A percentile compares a stretch with the other conserved stretches of the same genome.
Conservation (phyloP, 495 filamentous ascomycete genomes). For the Daldinia decipiens region DNA sequence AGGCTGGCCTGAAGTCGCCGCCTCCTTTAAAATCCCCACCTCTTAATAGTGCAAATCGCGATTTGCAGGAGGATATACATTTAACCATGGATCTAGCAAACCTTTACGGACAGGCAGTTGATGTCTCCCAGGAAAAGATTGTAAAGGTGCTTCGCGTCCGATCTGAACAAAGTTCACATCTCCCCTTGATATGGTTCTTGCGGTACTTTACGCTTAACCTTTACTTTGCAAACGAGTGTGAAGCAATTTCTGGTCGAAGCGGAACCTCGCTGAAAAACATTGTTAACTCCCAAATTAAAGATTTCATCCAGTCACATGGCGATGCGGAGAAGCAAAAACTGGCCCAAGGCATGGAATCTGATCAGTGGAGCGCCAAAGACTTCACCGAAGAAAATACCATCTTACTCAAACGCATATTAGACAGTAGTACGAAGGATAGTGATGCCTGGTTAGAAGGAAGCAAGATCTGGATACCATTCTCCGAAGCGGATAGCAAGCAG, state of each 20-base stretch:
- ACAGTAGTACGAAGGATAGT: slow-evolving; percentile 82
- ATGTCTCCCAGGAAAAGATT: slow-evolving; percentile 91
- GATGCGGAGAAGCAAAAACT: slow-evolving; percentile 81
- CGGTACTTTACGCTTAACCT: slow-evolving; percentile 94
- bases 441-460: slow-evolving; percentile 75
- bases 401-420: slow-evolving; percentile 73
- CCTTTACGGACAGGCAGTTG: slow-evolving; percentile 92
- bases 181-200: slow-evolving; percentile 81
- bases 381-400: slow-evolving; percentile 74
- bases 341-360: slow-evolving; percentile 85
- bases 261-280: slow-evolving; percentile 85
- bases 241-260: slow-evolving; percentile 90
- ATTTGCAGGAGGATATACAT: slow-evolving; percentile 81
- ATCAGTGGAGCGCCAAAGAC: slow-evolving; percentile 90
- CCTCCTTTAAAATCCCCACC: slow-evolving; percentile 51
- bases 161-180: slow-evolving; percentile 79
- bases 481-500: slow-evolving; percentile 50
- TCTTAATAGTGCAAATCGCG: slow-evolving; percentile 51
- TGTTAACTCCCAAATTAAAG: slow-evolving; percentile 90
- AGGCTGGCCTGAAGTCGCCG: slow-evolving; percentile 56
- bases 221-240: slow-evolving; percentile 95
- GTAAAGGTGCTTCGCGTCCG: slow-evolving; percentile 91
- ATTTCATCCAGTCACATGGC: slow-evolving; percentile 81
- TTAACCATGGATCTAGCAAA: slow-evolving; percentile 90
- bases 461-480: slow-evolving; percentile 73